These are phyloP conservation scores for Pythium grandisporangium DNA, from an alignment of 352 stramenopile genomes.

Conservation along the genomic window DNA sequence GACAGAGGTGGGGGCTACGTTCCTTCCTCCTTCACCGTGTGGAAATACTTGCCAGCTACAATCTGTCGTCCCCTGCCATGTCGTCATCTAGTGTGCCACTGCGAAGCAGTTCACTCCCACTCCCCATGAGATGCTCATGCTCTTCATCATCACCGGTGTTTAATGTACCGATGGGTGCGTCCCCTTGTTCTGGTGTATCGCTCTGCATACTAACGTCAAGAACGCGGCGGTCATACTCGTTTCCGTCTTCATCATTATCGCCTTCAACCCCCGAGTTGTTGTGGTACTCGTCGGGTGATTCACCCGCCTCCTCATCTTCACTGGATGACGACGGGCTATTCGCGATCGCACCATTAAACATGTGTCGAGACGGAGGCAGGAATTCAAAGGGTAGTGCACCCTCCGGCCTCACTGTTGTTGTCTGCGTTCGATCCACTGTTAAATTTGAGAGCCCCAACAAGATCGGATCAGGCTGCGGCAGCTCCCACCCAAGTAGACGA, in stretches of 20 bases:
- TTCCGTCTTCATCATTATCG: slow-evolving; percentile 1
- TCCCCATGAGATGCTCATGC: slow-evolving; percentile 68
- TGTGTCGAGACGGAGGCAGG: slow-evolving; percentile 53
- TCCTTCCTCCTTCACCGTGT: too few relatives aligned
- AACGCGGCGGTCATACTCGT: neutral
- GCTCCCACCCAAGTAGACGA: slow-evolving; percentile 64
- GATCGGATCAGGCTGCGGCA: slow-evolving; percentile 59
- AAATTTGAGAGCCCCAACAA: slow-evolving; percentile 59
- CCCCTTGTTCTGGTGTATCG: slow-evolving; percentile 22
- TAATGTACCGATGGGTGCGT: slow-evolving; percentile 16
- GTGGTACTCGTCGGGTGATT: too few relatives aligned
- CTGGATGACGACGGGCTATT: slow-evolving; percentile 49
- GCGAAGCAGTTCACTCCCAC: slow-evolving; percentile 58
- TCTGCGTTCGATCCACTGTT: slow-evolving; percentile 14
- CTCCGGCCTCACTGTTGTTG: too few relatives aligned
- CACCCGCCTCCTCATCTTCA: slow-evolving; percentile 27
- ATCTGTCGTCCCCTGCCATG: slow-evolving; percentile 16
- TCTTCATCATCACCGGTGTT: slow-evolving; percentile 35
- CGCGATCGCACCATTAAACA: slow-evolving; percentile 63
- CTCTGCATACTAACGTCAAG: slow-evolving; percentile 20
- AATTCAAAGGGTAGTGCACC: slow-evolving; percentile 64
- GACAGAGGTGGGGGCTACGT: neutral
- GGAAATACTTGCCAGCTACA: too few relatives aligned
- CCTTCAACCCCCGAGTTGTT: slow-evolving; percentile 14
- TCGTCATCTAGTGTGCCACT: slow-evolving; percentile 51